phyloP scores from a whole-genome alignment of 805 yeast species.

The Priceomyces carsonii region DNA sequence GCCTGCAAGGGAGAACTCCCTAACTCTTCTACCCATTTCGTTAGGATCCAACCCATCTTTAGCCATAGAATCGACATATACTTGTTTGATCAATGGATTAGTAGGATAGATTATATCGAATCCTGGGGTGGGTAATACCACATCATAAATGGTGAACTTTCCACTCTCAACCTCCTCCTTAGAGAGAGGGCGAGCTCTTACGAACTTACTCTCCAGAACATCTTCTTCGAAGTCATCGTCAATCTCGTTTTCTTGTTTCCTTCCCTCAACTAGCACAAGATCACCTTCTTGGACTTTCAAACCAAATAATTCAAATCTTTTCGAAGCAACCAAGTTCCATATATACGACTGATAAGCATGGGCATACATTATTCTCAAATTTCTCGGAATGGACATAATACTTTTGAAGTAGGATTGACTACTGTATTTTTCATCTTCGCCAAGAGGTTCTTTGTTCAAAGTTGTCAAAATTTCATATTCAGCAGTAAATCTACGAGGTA shows the following conservation, averaged over 20 bases:
- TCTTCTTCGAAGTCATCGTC: constrained; percentile 67
- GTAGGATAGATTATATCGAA: constrained; percentile 86
- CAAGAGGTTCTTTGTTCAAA: constrained; percentile 52
- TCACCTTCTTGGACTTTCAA: constrained; percentile 76
- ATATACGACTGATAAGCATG: constrained; percentile 97
- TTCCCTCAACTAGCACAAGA: constrained; percentile 51
- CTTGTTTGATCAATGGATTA: constrained; percentile 56
- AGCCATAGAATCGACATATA: constrained; percentile 72
- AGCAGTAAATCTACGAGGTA: constrained; percentile 90
- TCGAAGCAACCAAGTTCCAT: constrained; percentile 88
- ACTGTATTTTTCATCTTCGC: constrained; percentile 45
- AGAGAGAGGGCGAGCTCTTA: constrained; percentile 74
- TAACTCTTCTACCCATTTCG: constrained; percentile 78
- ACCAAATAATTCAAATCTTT: constrained; percentile 73
- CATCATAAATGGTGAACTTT: constrained; percentile 69
- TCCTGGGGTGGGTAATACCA: constrained; percentile 97
- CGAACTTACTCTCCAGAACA: constrained; percentile 53
- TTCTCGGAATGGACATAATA: constrained; percentile 87
- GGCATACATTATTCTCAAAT: constrained; percentile 89
- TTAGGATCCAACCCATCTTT: constrained; percentile 82
- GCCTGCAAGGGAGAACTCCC: constrained; percentile 91
- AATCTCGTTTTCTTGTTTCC: constrained; percentile 4
- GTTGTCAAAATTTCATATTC: constrained; percentile 71
- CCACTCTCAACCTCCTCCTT: constrained; percentile 64
- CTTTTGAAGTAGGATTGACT: constrained; percentile 70